These are phyloP conservation scores for Saccharomyces hybrid DNA, from an alignment of 1,139 yeast genomes.

Conservation along the genomic window DNA sequence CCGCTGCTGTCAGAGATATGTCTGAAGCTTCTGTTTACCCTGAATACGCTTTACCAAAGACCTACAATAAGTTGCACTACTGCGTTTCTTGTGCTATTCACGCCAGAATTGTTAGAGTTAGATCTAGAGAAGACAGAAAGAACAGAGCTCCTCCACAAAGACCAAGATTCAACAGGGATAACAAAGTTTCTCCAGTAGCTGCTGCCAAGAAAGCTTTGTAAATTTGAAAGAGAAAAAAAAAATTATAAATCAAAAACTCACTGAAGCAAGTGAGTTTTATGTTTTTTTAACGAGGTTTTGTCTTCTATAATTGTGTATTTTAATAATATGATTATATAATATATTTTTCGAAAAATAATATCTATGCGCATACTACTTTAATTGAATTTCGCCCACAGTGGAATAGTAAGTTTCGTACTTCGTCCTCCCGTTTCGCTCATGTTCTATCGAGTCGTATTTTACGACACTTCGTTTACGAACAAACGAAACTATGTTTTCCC, in stretches of 20 bases:
- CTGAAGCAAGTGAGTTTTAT: not conserved
- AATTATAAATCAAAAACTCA: not conserved
- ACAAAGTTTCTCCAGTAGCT: slow-evolving; percentile 93
- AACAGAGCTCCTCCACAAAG: slow-evolving; percentile 99
- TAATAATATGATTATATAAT: not conserved
- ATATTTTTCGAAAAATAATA: not conserved
- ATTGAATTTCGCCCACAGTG: not conserved
- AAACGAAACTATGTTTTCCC: not conserved
- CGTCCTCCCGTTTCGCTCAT: not conserved
- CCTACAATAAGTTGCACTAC: too few species aligned
- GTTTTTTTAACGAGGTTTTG: not conserved
- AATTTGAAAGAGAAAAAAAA: slow-evolving; percentile 15
- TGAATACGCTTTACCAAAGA: too few species aligned
- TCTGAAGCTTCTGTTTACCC: too few species aligned
- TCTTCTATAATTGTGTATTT: slow-evolving; percentile 2
- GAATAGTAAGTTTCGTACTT: too few species aligned
- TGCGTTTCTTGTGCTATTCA: too few species aligned
- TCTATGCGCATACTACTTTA: not conserved
- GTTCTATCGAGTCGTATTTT: not conserved
- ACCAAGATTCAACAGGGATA: slow-evolving; percentile 89
- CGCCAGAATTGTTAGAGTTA: slow-evolving; percentile 99
- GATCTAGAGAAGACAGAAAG: slow-evolving; percentile 98
- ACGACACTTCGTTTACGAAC: not conserved
- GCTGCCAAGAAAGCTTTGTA: slow-evolving; percentile 90
- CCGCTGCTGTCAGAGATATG: too few species aligned